Evolutionary conservation across 2,329 filamentous ascomycete species (phyloP), one percentile per base, ranked within the genome.

Genomic region (Clathrospora elynae): DNA sequence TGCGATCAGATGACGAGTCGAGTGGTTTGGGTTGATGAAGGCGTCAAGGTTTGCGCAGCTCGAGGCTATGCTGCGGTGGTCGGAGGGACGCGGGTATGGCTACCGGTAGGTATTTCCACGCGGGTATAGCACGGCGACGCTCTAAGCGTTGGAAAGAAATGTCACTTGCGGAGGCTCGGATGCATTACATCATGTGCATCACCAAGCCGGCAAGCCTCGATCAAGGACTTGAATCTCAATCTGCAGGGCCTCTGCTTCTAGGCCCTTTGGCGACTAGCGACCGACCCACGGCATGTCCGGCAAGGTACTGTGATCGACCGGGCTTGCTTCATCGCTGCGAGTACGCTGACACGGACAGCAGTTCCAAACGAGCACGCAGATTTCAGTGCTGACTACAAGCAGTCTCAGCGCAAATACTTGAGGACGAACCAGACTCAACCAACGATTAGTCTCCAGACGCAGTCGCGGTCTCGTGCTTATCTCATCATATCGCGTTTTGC

Each of bases 171-270:
- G 53, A 55, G 49, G 46, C 28, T 43, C 48, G 43, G 42, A 49
- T 46, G 46, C 47, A 59, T 61, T 56, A 67, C 61, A 62, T 67
- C 62, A 66, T 55, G 33, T 35, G 34, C 12, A 41, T 31, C 42
- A 39, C 26, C 48, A 44, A 45, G 30, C 42, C 24, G 35, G 35
- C 53, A 46, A 43, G 37, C 26, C 42, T 39, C 31, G 35, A 53
- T 53, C 45, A 42, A 55, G 40, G 52, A 42, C 36, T 47, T 51
- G 49, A 50, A 51, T 47, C 41, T 40, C 46, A 35, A 36, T 14
- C 41, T 46, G 41, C 54, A 57, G 53, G 51, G 51, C 49, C 42
- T 30, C 36, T 40, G 53, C 35, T 37, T 45, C 47, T 39, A 43
- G 37, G 41, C 59, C 46, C 32, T 39, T 48, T 55, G 42, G 45